Percentiles rank a stretch among this genome's conserved stretches.
Conservation (phyloP, 331 rosid genomes). For the Ulmus americana region DNA sequence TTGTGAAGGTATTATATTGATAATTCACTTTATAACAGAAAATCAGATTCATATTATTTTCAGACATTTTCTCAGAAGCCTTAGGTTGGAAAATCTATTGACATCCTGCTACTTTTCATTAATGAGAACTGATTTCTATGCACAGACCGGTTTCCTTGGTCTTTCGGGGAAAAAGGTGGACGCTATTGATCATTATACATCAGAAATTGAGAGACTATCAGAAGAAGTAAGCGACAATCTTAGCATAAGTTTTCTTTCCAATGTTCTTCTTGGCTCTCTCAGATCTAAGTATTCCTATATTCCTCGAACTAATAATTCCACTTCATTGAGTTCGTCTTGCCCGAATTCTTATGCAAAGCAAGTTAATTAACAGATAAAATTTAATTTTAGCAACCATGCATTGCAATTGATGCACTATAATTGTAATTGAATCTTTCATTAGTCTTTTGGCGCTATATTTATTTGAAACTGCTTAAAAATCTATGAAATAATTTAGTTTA, state of each 20-base stretch:
- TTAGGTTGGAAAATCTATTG: neutral
- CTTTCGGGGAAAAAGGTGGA: conserved; percentile 68
- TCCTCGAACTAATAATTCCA: too few species aligned
- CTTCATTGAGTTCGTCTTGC: too few species aligned
- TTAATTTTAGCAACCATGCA: too few species aligned
- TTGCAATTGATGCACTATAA: too few species aligned
- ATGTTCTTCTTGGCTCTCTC: neutral
- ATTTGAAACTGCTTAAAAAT: neutral
- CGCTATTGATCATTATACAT: conserved; percentile 59
- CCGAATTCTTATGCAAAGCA: too few species aligned
- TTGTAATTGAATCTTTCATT: too few species aligned
- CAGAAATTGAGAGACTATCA: conserved; percentile 47
- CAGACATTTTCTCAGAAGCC: neutral
- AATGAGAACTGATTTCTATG: conserved; percentile 20
- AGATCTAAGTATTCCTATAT: neutral
- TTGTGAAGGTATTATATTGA: conserved; percentile 48
- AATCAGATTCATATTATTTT: neutral
- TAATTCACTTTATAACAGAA: conserved; percentile 5
- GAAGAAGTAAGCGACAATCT: conserved; percentile 48
- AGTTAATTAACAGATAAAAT: too few species aligned
- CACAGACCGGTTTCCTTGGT: conserved; percentile 92
- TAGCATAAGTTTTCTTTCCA: neutral
- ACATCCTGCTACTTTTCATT: neutral
- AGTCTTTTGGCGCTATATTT: too few species aligned
- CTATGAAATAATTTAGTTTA: neutral